Conservation (phyloP, 2,329 filamentous ascomycete genomes). For the Colletotrichum camelliae region DNA sequence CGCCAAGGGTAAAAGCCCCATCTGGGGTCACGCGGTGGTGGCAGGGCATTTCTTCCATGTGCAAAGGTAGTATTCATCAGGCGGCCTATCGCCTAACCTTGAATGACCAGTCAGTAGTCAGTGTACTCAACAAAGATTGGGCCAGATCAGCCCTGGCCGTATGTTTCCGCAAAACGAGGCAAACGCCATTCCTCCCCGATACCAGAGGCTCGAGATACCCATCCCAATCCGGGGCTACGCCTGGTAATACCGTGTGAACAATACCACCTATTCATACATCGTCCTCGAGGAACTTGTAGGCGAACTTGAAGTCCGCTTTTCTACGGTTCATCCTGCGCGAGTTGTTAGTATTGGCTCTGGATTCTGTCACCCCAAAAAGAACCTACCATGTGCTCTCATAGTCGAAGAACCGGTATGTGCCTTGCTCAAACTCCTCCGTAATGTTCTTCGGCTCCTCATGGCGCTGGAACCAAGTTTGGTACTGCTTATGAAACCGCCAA, state of each 20-base stretch:
- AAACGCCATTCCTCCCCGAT: slow-evolving; percentile 17
- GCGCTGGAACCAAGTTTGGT: slow-evolving; percentile 98
- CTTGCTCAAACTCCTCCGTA: slow-evolving; percentile 98
- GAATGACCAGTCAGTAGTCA: slow-evolving; percentile 16
- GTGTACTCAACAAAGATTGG: slow-evolving; percentile 18
- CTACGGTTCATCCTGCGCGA: slow-evolving; percentile 89
- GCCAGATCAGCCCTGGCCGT: slow-evolving; percentile 10
- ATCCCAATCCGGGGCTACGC: slow-evolving; percentile 19
- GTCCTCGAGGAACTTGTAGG: slow-evolving; percentile 97
- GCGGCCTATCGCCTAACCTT: not conserved
- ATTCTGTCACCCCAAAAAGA: not conserved
- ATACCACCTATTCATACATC: slow-evolving; percentile 63
- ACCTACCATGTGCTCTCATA: slow-evolving; percentile 98
- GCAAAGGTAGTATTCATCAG: not conserved
- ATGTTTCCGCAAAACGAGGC: slow-evolving; percentile 21
- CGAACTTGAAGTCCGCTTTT: slow-evolving; percentile 98
- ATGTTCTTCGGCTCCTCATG: slow-evolving; percentile 99
- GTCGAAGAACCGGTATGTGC: slow-evolving; percentile 98
- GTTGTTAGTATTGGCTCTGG: slow-evolving; percentile 26
- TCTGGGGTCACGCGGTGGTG: not conserved
- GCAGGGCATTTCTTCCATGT: not conserved
- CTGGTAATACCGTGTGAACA: slow-evolving; percentile 17
- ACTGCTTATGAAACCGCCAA: slow-evolving; percentile 99
- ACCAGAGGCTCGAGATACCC: slow-evolving; percentile 7
- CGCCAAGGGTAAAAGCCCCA: not conserved